Evolutionary conservation across 1,139 yeast species (phyloP), one percentile per base, ranked within the genome.

Genomic region (Nakaseomyces nivariensis): DNA sequence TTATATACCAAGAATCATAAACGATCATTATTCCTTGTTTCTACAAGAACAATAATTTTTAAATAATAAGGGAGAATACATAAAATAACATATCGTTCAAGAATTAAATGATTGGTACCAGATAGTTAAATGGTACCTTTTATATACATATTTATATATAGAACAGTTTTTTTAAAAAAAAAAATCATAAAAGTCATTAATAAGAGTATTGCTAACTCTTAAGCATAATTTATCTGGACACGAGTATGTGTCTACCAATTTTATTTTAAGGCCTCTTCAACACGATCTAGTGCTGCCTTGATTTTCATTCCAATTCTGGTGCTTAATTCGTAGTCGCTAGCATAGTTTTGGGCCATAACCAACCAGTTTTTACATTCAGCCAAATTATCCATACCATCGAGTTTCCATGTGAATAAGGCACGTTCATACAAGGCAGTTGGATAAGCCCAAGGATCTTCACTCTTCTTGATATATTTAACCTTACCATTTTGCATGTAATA

Each of bases 281-380:
- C 70, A 62, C 90, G 74, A 62, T 85, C 95, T 48, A 78, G 66
- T 1, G 97, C 96, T 3, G 95, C 92, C 67, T 90, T 90, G 52
- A 88, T 82, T 64, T 85, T 82, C 92, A 90, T 85, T 22, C 88
- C 85, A 10, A 95, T 81, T 60, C 97, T 76, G 24, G 95, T 86
- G 67, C 96, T 88, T 62, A 90, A 74, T 65, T 90, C 97, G 67
- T 88, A 90, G 67, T 90, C 97, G 45, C 87, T 96, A 25, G 92
- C 83, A 62, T 86, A 89, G 43, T 71, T 70, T 54, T 81, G 82
- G 0, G 96, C 90, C 58, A 80, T 77, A 51, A 74, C 77, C 52
- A 92, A 70, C 89, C 95, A 89, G 38, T 74, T 74, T 60, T 76
- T 77, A 46, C 86, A 76, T 51, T 82, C 86, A n/a, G 67, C 64